phyloP scores from a whole-genome alignment of 2,329 filamentous ascomycete species.

The Camptophora hylomeconis region DNA sequence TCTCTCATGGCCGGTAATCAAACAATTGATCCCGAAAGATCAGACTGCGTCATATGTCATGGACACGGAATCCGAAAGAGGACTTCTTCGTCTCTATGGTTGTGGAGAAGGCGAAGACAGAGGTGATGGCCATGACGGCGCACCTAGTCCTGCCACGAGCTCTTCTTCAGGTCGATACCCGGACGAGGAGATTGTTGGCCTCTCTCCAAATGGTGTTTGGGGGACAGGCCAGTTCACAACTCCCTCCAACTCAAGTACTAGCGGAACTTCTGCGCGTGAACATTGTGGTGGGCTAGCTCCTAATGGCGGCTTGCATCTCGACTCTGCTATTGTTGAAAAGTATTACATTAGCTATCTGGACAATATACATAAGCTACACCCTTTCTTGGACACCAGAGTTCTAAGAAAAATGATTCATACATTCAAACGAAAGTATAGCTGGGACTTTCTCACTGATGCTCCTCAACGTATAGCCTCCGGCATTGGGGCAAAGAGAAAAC shows the following conservation, averaged over 20 bases:
- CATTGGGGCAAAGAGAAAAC: conserved; percentile 16
- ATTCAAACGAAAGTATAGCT: conserved; percentile 38
- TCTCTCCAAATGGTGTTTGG: conserved; percentile 38
- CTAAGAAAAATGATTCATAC: conserved; percentile 39
- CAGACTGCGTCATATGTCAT: conserved; percentile 50
- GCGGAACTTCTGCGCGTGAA: conserved; percentile 16
- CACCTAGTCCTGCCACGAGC: conserved; percentile 27
- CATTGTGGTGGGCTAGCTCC: conserved; percentile 37
- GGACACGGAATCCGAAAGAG: conserved; percentile 58
- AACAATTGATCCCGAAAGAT: conserved; percentile 43
- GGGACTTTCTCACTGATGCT: conserved; percentile 8
- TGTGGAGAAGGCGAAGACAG: conserved; percentile 61
- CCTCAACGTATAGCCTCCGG: conserved; percentile 4
- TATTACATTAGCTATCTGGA: conserved; percentile 44
- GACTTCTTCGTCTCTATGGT: conserved; percentile 62
- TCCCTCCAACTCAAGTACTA: conserved; percentile 17
- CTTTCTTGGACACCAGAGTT: conserved; percentile 44
- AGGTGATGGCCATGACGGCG: conserved; percentile 33
- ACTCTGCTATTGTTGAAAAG: conserved; percentile 35
- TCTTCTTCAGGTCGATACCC: conserved; percentile 19
- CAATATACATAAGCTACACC: conserved; percentile 51
- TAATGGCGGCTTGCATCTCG: conserved; percentile 39
- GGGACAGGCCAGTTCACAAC: conserved; percentile 30
- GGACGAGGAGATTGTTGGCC: conserved; percentile 23
- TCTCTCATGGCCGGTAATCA: conserved; percentile 58